Conservation (phyloP, 495 filamentous ascomycete species). For the Acidomyces sp. region DNA sequence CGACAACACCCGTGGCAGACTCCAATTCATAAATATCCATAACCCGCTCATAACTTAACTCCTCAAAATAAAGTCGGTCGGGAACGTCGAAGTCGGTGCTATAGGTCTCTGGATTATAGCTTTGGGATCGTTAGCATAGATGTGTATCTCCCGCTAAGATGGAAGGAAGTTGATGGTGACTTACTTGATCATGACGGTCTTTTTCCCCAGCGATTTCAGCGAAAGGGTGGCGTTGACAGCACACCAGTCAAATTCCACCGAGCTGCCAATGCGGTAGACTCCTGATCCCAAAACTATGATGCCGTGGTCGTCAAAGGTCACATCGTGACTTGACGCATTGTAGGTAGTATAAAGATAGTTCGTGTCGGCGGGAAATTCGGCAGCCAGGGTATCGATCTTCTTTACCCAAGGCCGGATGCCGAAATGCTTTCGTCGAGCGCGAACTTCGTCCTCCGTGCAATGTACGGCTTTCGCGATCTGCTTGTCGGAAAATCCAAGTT, state of each 20-base stretch:
- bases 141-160: not conserved
- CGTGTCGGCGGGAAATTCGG: conserved; percentile 93
- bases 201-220: conserved; percentile 78
- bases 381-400: conserved; percentile 94
- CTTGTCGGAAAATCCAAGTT: conserved; percentile 91
- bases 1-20: conserved; percentile 73
- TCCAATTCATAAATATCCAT: conserved; percentile 99
- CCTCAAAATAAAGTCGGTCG: conserved; percentile 95
- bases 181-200: conserved; percentile 92
- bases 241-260: conserved; percentile 98
- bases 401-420: conserved; percentile 84
- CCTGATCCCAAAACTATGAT: conserved; percentile 82
- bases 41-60: conserved; percentile 90
- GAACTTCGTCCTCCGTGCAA: conserved; percentile 78
- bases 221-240: conserved; percentile 87
- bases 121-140: conserved; percentile 4
- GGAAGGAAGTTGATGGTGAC: conserved; percentile 12
- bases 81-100: conserved; percentile 85
- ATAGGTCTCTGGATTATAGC: conserved; percentile 81
- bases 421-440: conserved; percentile 70
- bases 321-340: conserved; percentile 90
- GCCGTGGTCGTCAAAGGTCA: conserved; percentile 88
- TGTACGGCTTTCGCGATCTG: conserved; percentile 84
- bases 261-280: conserved; percentile 93
- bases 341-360: conserved; percentile 98